phyloP scores from a whole-genome alignment of 2,329 filamentous ascomycete species.

The Colletotrichum echinochloae region DNA sequence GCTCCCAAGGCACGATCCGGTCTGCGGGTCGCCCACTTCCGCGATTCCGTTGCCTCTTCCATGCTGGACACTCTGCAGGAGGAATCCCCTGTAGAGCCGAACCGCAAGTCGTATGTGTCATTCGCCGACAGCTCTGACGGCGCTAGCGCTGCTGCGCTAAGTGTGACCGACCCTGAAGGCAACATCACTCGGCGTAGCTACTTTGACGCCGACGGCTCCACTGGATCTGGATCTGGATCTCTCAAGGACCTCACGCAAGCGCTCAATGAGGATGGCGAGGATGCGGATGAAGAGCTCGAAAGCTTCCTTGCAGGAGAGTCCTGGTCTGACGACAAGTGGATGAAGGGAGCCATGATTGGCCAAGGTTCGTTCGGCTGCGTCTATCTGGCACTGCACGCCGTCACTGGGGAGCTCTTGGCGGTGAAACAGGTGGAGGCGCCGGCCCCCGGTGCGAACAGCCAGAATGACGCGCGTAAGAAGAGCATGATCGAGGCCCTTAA shows the following conservation, averaged over 20 bases:
- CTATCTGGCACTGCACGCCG: slow-evolving; percentile 92
- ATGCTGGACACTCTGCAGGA: slow-evolving; percentile 91
- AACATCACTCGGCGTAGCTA: slow-evolving; percentile 80
- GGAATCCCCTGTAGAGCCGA: slow-evolving; percentile 86
- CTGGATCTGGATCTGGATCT: slow-evolving; percentile 75
- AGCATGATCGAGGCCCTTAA: slow-evolving; percentile 98
- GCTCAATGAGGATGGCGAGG: slow-evolving; percentile 90
- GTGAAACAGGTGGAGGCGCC: slow-evolving; percentile 98
- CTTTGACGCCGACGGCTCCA: slow-evolving; percentile 83
- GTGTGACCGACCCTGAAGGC: slow-evolving; percentile 82
- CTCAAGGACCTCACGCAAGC: slow-evolving; percentile 87
- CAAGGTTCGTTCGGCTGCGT: slow-evolving; percentile 97
- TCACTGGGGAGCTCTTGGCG: slow-evolving; percentile 96
- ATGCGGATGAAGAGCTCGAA: slow-evolving; percentile 87
- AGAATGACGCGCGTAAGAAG: slow-evolving; percentile 92
- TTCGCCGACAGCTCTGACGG: slow-evolving; percentile 83
- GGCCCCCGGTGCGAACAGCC: slow-evolving; percentile 79
- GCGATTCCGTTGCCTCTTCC: slow-evolving; percentile 90
- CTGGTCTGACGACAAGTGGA: slow-evolving; percentile 98
- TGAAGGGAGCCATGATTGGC: slow-evolving; percentile 97
- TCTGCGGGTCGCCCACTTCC: slow-evolving; percentile 69
- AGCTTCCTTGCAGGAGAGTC: slow-evolving; percentile 93
- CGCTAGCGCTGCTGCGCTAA: slow-evolving; percentile 63
- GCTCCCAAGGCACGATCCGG: slow-evolving; percentile 60
- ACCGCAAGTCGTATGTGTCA: slow-evolving; percentile 96